Evolutionary conservation across 2,329 filamentous ascomycete species (phyloP), one percentile per base, ranked within the genome.

Genomic region (Fusarium chaquense): DNA sequence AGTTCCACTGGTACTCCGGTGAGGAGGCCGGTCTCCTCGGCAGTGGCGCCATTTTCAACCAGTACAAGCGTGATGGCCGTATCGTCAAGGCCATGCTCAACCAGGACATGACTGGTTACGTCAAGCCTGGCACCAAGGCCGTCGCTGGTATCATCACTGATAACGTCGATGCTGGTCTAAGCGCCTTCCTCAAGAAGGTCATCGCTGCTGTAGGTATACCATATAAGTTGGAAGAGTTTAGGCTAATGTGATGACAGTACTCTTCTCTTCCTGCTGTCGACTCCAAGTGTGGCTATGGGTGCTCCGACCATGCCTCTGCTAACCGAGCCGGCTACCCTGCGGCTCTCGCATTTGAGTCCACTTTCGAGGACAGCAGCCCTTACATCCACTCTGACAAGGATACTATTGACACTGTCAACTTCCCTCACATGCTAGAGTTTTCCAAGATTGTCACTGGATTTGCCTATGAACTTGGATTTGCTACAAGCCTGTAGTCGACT

Each of bases 1-100:
- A 96, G 80, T 95, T 95, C 78, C 92, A 95, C 78, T 96, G 92
- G 92, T 95, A 94, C 79, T 90, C 89, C 5, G 93, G 91, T 2
- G 93, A 96, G 74, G 93, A 96, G 77, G 91, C 90, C 11, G 93
- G 93, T 16, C 83, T 96, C 43, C 86, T 95, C 1, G 93, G 93
- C 47, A 92, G 89, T 60, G 91, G 92, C 32, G 80, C 78, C 33
- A 79, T 83, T 55, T 83, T 82, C 67, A 73, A 78, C 26, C 68
- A 75, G 43, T 83, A 83, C 62, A 68, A 75, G 44, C 70, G 72
- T 1, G 65, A 72, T 5, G 74, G 75, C 5, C 73, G 73, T 2
- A 75, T 79, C 24, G 78, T 83, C 61, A 78, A 78, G 59, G 79
- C 80, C 13, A 82, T 83, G 77, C 77, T 83, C 2, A 80, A 83